Percentiles rank a stretch among this genome's conserved stretches.
Evolutionary conservation across 2,329 filamentous ascomycete genomes (phyloP).

Genomic region (Dendryphion nanum): DNA sequence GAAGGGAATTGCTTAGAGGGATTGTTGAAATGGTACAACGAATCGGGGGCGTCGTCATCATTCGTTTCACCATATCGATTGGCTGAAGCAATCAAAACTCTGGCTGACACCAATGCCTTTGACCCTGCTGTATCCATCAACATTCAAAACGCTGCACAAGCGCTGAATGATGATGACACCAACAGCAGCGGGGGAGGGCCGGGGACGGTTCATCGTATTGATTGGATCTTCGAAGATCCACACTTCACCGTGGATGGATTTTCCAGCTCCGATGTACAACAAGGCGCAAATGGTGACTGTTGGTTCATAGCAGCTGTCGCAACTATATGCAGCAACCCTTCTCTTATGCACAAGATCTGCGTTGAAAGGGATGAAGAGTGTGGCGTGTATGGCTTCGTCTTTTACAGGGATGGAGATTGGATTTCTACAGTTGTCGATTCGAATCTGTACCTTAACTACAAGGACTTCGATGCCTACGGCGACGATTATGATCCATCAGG

Average conservation of each 20-base stretch:
- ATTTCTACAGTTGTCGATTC: constrained; percentile 89
- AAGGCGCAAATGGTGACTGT: constrained; percentile 77
- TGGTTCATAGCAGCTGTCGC: constrained; percentile 82
- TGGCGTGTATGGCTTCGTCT: constrained; percentile 84
- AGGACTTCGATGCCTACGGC: constrained; percentile 72
- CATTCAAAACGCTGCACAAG: constrained; percentile 58
- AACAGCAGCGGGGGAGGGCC: constrained; percentile 10
- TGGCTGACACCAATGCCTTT: constrained; percentile 11
- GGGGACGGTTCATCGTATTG: constrained; percentile 28
- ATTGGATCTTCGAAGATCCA: constrained; percentile 75
- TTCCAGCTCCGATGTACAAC: constrained; percentile 72
- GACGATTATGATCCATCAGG: constrained; percentile 63
- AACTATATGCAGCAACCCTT: constrained; percentile 69
- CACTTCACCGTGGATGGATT: constrained; percentile 75
- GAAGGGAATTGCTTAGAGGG: constrained; percentile 30
- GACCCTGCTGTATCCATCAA: constrained; percentile 16
- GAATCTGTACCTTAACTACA: constrained; percentile 76
- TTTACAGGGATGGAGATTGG: constrained; percentile 67
- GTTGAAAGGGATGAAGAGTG: constrained; percentile 70
- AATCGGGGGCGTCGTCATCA: constrained; percentile 19
- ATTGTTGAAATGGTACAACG: constrained; percentile 42
- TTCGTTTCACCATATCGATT: constrained; percentile 13
- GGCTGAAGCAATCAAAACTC: constrained; percentile 22
- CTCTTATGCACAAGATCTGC: constrained; percentile 70
- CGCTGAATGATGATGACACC: constrained; percentile 40